Evolutionary conservation across 2,329 filamentous ascomycete species (phyloP).

Genomic region (Tetracladium maxilliforme): DNA sequence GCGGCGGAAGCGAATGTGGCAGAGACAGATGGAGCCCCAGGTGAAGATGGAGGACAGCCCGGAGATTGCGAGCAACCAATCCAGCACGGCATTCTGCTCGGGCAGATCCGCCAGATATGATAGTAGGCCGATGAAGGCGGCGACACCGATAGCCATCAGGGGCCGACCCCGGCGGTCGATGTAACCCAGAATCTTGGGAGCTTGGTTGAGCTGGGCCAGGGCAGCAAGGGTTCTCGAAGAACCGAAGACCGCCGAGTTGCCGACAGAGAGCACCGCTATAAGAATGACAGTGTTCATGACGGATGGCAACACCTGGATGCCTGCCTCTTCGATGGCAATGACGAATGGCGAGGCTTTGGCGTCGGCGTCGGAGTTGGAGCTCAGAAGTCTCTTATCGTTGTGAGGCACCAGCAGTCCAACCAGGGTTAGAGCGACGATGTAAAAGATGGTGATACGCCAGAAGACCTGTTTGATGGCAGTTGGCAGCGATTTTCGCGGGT

Average conservation of each 20-base stretch:
- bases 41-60: slow-evolving; percentile 64
- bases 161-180: slow-evolving; percentile 74
- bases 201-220: slow-evolving; percentile 76
- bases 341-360: slow-evolving; percentile 79
- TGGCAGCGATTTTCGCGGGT: slow-evolving; percentile 67
- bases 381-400: slow-evolving; percentile 47
- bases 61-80: slow-evolving; percentile 67
- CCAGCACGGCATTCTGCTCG: slow-evolving; percentile 48
- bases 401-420: slow-evolving; percentile 75
- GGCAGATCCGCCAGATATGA: slow-evolving; percentile 55
- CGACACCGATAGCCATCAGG: slow-evolving; percentile 54
- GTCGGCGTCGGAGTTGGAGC: slow-evolving; percentile 41
- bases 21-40: slow-evolving; percentile 75
- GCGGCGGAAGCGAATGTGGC: slow-evolving; percentile 78
- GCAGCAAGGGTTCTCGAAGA: slow-evolving; percentile 82
- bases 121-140: slow-evolving; percentile 56
- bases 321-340: slow-evolving; percentile 76
- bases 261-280: slow-evolving; percentile 77
- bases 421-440: slow-evolving; percentile 67
- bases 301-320: slow-evolving; percentile 67
- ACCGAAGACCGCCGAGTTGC: slow-evolving; percentile 84
- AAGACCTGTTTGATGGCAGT: slow-evolving; percentile 88
- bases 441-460: slow-evolving; percentile 87
- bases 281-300: slow-evolving; percentile 95
- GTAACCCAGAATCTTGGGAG: slow-evolving; percentile 63